A percentile compares a stretch with the other conserved stretches of the same genome.
phyloP scores from a whole-genome alignment of 176 grass and related monocot species.

The Rhynchospora breviuscula region DNA sequence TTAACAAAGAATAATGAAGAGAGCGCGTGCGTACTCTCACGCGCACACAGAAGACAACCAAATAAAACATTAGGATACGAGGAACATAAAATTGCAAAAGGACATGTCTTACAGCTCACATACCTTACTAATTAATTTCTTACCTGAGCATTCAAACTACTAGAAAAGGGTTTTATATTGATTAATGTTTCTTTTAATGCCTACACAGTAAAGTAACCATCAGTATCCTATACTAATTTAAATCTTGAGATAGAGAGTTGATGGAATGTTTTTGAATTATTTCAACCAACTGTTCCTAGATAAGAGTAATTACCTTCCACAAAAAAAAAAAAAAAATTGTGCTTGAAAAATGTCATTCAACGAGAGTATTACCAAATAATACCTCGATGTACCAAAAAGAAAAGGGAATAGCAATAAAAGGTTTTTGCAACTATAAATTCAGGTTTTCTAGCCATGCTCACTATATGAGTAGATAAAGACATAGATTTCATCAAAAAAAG shows the following conservation, averaged over 20 bases:
- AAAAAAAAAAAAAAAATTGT: neutral
- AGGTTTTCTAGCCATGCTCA: neutral
- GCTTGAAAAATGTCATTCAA: neutral
- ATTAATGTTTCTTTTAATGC: neutral
- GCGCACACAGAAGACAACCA: neutral
- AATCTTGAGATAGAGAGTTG: neutral
- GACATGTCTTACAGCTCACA: neutral
- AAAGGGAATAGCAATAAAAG: neutral
- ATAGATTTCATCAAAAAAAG: neutral
- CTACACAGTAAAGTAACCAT: neutral
- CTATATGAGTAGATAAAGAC: neutral
- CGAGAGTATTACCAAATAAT: neutral
- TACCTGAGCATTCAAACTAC: neutral
- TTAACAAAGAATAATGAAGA: neutral
- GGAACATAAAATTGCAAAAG: neutral
- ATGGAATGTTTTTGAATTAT: neutral
- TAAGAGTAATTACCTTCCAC: constrained; percentile 7
- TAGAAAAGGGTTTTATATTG: neutral
- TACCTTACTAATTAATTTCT: neutral
- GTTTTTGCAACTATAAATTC: neutral
- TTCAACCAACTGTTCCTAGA: neutral
- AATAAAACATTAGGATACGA: neutral
- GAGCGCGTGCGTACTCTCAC: neutral
- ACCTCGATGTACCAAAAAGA: neutral
- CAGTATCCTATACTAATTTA: neutral